Percentiles rank a stretch among this genome's conserved stretches.
phyloP scores from a whole-genome alignment of 1,284 basidiomycete species.

The Sporisorium graminicola region DNA sequence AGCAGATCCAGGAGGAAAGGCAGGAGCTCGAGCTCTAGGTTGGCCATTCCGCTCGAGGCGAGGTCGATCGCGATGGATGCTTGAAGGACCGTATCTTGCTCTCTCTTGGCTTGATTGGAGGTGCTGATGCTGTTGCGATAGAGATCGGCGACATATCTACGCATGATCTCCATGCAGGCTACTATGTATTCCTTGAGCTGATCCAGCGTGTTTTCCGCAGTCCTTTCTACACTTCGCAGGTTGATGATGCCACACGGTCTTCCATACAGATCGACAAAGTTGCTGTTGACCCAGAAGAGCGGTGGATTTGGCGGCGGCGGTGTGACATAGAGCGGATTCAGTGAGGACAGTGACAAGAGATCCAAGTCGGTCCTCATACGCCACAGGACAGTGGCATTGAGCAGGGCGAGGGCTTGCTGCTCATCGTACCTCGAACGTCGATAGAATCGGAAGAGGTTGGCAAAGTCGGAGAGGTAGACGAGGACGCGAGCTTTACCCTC shows the following conservation, averaged over 20 bases:
- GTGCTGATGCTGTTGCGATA: constrained; percentile 21
- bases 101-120: neutral
- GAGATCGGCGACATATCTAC: constrained; percentile 59
- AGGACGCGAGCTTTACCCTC: constrained; percentile 33
- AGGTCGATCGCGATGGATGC: constrained; percentile 61
- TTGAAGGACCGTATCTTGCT: constrained; percentile 51
- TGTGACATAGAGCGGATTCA: constrained; percentile 63
- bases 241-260: constrained; percentile 64
- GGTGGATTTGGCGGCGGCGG: constrained; percentile 56
- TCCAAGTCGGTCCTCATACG: constrained; percentile 62
- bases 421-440: constrained; percentile 50
- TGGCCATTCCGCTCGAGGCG: constrained; percentile 57
- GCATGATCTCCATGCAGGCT: constrained; percentile 63
- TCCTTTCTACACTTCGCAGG: constrained; percentile 61
- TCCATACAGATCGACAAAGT: constrained; percentile 60
- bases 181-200: constrained; percentile 67
- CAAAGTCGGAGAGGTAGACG: constrained; percentile 39
- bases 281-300: constrained; percentile 65
- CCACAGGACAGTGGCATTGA: constrained; percentile 56
- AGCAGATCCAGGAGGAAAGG: constrained; percentile 67
- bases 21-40: constrained; percentile 66
- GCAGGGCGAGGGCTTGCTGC: constrained; percentile 42
- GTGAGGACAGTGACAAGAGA: constrained; percentile 41
- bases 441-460: constrained; percentile 62
- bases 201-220: constrained; percentile 55